Evolutionary conservation across 768 basidiomycete genomes (phyloP).

Genomic region (Tulasnella sp.): DNA sequence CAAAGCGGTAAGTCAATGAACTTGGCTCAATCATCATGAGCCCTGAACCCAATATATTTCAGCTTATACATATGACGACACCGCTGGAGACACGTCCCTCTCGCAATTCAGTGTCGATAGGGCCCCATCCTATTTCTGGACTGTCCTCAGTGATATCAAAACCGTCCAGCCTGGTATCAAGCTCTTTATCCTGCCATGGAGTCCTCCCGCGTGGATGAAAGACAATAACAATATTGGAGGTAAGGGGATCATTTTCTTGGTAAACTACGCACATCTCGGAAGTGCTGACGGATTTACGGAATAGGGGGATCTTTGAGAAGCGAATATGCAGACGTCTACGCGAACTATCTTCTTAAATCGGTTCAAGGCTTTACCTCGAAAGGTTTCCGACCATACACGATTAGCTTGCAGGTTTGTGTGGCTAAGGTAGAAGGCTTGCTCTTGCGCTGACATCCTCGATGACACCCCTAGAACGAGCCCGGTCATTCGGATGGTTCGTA

Average conservation of each 20-base stretch:
- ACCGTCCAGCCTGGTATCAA: conserved; percentile 41
- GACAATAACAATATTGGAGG: conserved; percentile 29
- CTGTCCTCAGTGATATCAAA: conserved; percentile 51
- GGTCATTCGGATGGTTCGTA: conserved; percentile 51
- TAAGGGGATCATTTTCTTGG: background rate
- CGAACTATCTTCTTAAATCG: conserved; percentile 59
- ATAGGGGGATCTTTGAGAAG: background rate
- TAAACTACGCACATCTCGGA: conserved; percentile 1
- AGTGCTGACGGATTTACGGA: too few species aligned
- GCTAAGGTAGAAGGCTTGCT: background rate
- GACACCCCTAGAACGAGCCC: conserved; percentile 37
- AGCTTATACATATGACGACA: conserved; percentile 56
- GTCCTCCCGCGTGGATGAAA: conserved; percentile 75
- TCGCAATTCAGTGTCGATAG: conserved; percentile 41
- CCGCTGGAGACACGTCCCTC: conserved; percentile 45
- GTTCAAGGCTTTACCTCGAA: conserved; percentile 54
- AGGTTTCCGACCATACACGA: conserved; percentile 48
- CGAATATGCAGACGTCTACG: background rate
- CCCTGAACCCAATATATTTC: background rate
- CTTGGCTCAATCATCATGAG: background rate
- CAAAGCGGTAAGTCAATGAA: conserved; percentile 29
- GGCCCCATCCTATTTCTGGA: conserved; percentile 50
- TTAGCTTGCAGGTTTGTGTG: conserved; percentile 38
- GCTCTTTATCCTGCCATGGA: conserved; percentile 61
- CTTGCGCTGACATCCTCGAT: background rate